Evolutionary conservation across 257 asterid species (phyloP), one percentile per base, ranked within the genome.

Genomic region (Nemophila menziesii): DNA sequence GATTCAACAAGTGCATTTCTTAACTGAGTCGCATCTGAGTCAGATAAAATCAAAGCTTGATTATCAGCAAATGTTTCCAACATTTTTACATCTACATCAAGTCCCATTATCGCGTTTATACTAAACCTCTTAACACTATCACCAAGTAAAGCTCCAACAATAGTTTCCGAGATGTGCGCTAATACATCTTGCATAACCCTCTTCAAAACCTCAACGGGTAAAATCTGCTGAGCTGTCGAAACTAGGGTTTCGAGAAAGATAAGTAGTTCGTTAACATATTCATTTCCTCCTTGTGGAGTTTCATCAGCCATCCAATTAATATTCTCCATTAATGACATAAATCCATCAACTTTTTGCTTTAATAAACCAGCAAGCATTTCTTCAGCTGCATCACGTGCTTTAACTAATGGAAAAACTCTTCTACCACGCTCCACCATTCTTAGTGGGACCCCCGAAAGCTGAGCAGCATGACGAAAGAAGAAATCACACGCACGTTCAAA

Each of bases 401-500:
- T 84, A 18, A 54, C 76, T 22, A 89, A 69, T 23, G 96, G 93
- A 56, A 89, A 89, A 48, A 60, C 78, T 57, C 86, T 73, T 72
- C 79, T 72, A 0, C 93, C 81, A 46, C 94, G 79, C 71, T 89
- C 98, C 1, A 78, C 92, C 65, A 85, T 80, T 65, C 98, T 80
- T 57, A 84, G 46, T 27, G 98, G 94, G 47, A 89, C 75, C 7
- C 98, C 98, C 0, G 96, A 89, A 47, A 84, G 94, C 71, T 80
- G 98, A 10, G 98, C 98, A 54, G 93, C 98, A 44, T 89, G 98
- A 18, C 94, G 92, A 45, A 89, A 80, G 69, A 89, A 76, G 66
- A 80, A 89, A 68, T 89, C 98, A 64, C 98, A 84, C 9, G 98
- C 98, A 1, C 94, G 93, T 58, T 89, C 98, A 48, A 89, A 77